Evolutionary conservation across 2,329 filamentous ascomycete genomes (phyloP), one percentile per base, ranked within the genome.

Genomic region (Stemphylium vesicarium): DNA sequence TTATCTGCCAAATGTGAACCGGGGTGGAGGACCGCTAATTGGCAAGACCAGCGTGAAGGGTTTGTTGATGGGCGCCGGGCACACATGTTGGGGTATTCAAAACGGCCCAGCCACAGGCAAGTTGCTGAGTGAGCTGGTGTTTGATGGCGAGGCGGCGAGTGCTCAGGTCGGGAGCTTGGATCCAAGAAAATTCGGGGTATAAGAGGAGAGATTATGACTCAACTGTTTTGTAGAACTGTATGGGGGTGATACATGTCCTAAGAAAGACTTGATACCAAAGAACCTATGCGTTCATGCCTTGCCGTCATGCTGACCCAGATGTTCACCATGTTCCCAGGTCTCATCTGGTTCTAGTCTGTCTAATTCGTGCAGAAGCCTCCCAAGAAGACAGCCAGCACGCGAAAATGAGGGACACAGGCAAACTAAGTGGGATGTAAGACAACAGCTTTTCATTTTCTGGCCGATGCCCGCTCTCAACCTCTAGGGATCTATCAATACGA

Each of bases 71-170:
- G 95, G 95, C 0, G 84, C 91, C 0, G 95, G 95, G 0, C 95
- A 99, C 79, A 96, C 92, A 1, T 98, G 94, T 78, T 99, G 95
- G 95, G 95, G 95, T 0, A 96, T 99, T 18, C 94, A 98, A 78
- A 98, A 99, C 78, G 92, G 88, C 0, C 93, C 94, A 1, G 95
- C 84, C 1, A 98, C 94, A 32, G 79, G 77, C 1, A 79, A 77
- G 62, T 53, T 79, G 62, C 66, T 82, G 45, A 74, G 69, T 62
- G 79, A 81, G 68, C 69, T 80, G 60, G 77, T 80, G 31, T 80
- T 77, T 70, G 79, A 80, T 20, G 78, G 78, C 0, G 60, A 61
- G 61, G 69, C 72, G 10, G 76, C 59, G 75, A 80, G 75, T 71
- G 79, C 75, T 54, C 70, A 75, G 59, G 65, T 81, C 20, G 61